Evolutionary conservation across 1,284 basidiomycete species (phyloP), one percentile per base, ranked within the genome.

Genomic region (Hymenochaete sp.): DNA sequence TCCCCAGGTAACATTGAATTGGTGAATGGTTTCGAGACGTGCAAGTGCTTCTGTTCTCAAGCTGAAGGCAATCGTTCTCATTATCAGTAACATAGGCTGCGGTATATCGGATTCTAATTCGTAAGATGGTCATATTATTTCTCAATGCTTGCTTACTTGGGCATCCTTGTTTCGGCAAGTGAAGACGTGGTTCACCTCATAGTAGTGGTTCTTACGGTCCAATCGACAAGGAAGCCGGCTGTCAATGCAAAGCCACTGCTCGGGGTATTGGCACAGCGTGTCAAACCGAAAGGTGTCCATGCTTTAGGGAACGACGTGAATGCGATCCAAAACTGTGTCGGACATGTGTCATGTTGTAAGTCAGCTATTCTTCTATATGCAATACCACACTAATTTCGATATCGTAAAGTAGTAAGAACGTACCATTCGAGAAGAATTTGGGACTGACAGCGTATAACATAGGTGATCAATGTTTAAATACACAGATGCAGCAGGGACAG

Each of bases 261-360:
- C 38, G 37, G 21, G 39, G 32, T 10, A 50, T 46, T 46, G 11
- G 11, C 14, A 16, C 11, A 16, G 33, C 25, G 22, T 67, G 61
- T 49, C 47, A 53, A 11, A 66, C 62, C 1, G 49, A 56, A 3
- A 56, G 58, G 9, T 79, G 76, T 52, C 64, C 68, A 0, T 79
- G 77, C 53, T 63, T 58, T 38, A 42, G 49, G 3, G 63, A 53
- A 0, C 35, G 51, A 3, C 59, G 65, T 40, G 71, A 75, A 54
- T 73, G 73, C 47, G 66, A 70, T 53, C 64, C 67, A 19, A 64
- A 66, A 38, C 21, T 60, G 1, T 68, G 67, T 48, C 14, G 26
- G 18, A 49, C 49, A 19, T 60, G 57, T 47, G 57, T 61, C 37
- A 55, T 60, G 35, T 66, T 56, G 67, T 67, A 43, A 38, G 62